Conservation (phyloP, 106 monocot genomes). For the Iris macrosiphon region DNA sequence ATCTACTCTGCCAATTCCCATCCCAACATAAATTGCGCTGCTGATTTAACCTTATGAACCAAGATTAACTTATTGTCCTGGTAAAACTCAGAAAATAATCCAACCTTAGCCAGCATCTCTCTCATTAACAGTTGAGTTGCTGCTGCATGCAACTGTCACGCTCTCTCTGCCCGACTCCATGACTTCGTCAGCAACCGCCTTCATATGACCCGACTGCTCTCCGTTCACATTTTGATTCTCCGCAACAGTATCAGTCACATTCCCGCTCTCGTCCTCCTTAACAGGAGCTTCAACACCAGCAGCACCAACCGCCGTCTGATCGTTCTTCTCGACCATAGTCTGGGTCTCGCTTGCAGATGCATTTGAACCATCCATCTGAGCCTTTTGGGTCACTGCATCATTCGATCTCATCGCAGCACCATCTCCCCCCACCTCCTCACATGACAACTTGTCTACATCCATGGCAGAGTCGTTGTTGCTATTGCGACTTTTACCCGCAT, state of each 20-base stretch:
- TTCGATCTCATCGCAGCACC: conserved; percentile 6
- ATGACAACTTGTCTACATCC: conserved; percentile 11
- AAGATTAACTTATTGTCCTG: too few relatives aligned
- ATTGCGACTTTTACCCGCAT: neutral
- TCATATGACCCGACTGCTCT: neutral
- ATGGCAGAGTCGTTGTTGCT: neutral
- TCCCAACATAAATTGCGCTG: too few relatives aligned
- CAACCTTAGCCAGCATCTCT: too few relatives aligned
- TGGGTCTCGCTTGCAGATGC: neutral
- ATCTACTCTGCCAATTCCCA: too few relatives aligned
- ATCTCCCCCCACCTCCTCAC: conserved; percentile 6
- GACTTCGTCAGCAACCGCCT: neutral
- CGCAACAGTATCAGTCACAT: neutral
- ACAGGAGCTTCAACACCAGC: neutral
- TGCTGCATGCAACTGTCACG: neutral
- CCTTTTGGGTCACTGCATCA: neutral
- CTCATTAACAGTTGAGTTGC: too few relatives aligned
- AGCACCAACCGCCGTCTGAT: neutral
- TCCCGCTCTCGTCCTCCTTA: neutral
- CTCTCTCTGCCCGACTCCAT: neutral
- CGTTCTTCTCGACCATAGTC: neutral
- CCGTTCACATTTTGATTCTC: neutral
- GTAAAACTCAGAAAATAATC: too few relatives aligned
- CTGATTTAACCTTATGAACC: too few relatives aligned
- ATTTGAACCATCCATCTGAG: neutral